phyloP scores from a whole-genome alignment of 192 early-diverging fungal genomes.

The Coemansia sp. region DNA sequence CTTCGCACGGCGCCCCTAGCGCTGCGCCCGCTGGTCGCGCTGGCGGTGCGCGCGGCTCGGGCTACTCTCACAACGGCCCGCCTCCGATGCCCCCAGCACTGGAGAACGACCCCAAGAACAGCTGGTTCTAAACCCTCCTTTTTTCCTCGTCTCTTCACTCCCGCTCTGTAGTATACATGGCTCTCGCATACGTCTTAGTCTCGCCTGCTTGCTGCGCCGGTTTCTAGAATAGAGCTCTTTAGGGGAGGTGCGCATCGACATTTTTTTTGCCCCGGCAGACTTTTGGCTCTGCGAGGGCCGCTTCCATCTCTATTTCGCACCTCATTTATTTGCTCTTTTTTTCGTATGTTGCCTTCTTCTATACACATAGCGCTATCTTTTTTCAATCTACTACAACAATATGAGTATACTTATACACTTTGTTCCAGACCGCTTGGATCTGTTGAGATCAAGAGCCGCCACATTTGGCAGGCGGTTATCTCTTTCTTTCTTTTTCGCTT shows the following conservation, averaged over 20 bases:
- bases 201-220: slow-evolving; percentile 33
- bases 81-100: slow-evolving; percentile 34
- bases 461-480: no score
- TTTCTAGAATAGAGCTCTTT: slow-evolving; percentile 7
- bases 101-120: slow-evolving; percentile 57
- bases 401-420: background rate
- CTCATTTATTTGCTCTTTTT: background rate
- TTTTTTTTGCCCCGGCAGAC: slow-evolving; percentile 11
- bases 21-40: background rate
- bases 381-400: background rate
- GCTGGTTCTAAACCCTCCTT: slow-evolving; percentile 62
- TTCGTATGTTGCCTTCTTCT: background rate
- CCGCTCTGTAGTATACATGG: slow-evolving; percentile 29
- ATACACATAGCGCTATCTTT: background rate
- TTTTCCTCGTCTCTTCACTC: background rate
- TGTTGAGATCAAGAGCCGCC: no score
- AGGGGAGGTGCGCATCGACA: slow-evolving; percentile 6
- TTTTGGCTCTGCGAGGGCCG: slow-evolving; percentile 6
- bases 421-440: background rate
- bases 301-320: background rate
- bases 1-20: slow-evolving; percentile 10
- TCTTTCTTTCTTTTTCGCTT: no score
- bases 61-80: slow-evolving; percentile 21
- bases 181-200: slow-evolving; percentile 22
- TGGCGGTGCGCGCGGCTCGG: slow-evolving; percentile 7